These are phyloP conservation scores for Modicella reniformis DNA, from an alignment of 371 early-diverging fungal genomes.

Conservation along the genomic window DNA sequence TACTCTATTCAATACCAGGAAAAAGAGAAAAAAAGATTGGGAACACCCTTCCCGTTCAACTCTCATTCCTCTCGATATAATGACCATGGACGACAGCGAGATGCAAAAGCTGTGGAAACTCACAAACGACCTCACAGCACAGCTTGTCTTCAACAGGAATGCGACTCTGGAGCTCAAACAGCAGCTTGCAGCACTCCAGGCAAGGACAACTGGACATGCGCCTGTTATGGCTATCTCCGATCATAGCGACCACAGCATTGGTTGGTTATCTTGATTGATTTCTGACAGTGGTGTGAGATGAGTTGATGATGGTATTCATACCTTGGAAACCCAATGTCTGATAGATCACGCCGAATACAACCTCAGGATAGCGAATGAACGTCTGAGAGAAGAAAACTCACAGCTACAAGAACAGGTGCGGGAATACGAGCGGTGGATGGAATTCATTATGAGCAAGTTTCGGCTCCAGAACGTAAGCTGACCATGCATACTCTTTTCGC, in stretches of 20 bases:
- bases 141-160: constrained; percentile 51
- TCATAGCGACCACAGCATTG: background rate
- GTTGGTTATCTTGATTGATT: background rate
- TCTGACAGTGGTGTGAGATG: background rate
- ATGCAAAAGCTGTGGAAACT: constrained; percentile 55
- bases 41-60: background rate
- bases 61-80: background rate
- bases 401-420: constrained; percentile 48
- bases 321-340: too few species aligned
- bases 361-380: constrained; percentile 48
- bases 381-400: constrained; percentile 41
- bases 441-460: constrained; percentile 50
- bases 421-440: constrained; percentile 52
- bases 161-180: constrained; percentile 49
- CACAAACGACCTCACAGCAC: constrained; percentile 54
- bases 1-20: too few species aligned
- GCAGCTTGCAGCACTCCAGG: constrained; percentile 48
- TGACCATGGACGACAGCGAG: constrained; percentile 49
- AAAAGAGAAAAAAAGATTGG: too few species aligned
- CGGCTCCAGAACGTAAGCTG: constrained; percentile 45
- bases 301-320: too few species aligned
- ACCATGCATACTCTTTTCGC: too few species aligned
- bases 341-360: constrained; percentile 26
- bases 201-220: background rate
- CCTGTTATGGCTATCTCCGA: constrained; percentile 1